Evolutionary conservation across 768 basidiomycete species (phyloP).

Genomic region (Agrocybe praecox): DNA sequence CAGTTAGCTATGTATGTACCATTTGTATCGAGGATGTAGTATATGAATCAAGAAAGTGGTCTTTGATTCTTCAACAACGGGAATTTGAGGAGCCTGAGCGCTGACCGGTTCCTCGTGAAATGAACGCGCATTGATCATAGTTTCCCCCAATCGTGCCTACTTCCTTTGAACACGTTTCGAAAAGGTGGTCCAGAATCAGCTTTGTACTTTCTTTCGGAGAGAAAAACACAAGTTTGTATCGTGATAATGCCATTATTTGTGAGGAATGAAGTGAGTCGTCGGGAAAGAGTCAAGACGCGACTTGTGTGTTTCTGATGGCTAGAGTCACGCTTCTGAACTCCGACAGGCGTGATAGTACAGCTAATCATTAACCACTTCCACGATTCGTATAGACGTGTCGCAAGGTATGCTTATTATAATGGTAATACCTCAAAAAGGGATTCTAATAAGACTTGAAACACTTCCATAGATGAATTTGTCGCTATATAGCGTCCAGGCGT

Average conservation of each 20-base stretch:
- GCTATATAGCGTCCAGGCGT: constrained; percentile 84
- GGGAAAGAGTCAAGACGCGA: neutral
- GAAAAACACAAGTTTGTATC: constrained; percentile 60
- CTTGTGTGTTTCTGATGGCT: neutral
- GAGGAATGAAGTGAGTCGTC: neutral
- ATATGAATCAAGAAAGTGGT: neutral
- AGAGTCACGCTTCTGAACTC: constrained; percentile 20
- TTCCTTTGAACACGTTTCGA: constrained; percentile 42
- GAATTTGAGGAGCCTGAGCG: constrained; percentile 1
- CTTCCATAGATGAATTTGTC: constrained; percentile 69
- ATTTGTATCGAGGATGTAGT: neutral
- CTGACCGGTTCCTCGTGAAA: constrained; percentile 54
- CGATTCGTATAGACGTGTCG: constrained; percentile 22
- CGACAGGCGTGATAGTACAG: constrained; percentile 12
- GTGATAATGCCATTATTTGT: constrained; percentile 23
- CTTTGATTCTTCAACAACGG: neutral
- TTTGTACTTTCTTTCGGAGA: constrained; percentile 43
- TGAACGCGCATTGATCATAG: constrained; percentile 58
- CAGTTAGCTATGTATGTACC: neutral
- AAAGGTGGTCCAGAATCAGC: constrained; percentile 44
- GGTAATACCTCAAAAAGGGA: neutral
- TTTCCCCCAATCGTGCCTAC: constrained; percentile 51
- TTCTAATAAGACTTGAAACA: neutral
- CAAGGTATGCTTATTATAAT: constrained; percentile 15
- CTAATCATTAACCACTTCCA: constrained; percentile 7